phyloP scores from a whole-genome alignment of 257 asterid species.

The Ligustrum vulgare region DNA sequence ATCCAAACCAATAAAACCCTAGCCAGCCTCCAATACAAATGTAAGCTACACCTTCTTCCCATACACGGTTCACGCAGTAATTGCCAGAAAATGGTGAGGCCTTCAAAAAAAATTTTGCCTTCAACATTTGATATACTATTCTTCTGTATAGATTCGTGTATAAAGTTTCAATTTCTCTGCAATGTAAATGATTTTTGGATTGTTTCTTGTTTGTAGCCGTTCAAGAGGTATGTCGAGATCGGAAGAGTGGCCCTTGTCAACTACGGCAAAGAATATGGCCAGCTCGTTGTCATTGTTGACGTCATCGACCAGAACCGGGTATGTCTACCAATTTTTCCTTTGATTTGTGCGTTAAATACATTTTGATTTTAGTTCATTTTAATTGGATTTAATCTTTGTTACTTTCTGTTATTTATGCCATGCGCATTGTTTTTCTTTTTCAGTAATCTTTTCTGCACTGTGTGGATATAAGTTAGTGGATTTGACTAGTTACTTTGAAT shows the following conservation, averaged over 20 bases:
- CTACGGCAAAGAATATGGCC: slow-evolving; percentile 89
- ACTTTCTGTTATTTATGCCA: not conserved
- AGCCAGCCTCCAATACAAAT: not conserved
- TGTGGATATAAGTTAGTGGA: not conserved
- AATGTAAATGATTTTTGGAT: not conserved
- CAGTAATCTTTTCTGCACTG: not conserved
- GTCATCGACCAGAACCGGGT: slow-evolving; percentile 91
- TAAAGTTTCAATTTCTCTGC: not conserved
- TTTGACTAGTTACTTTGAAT: not conserved
- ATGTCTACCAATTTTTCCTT: not conserved
- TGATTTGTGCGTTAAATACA: not conserved
- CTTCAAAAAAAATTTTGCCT: not conserved
- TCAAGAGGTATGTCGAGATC: slow-evolving; percentile 94
- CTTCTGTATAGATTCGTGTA: not conserved
- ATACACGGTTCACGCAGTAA: not conserved
- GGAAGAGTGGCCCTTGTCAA: slow-evolving; percentile 91
- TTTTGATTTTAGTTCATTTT: not conserved
- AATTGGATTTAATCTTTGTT: not conserved
- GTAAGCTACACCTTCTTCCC: not conserved
- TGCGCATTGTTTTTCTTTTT: not conserved
- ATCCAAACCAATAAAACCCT: not conserved
- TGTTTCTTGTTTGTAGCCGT: slow-evolving; percentile 48
- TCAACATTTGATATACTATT: not conserved
- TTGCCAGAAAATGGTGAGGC: slow-evolving; percentile 30
- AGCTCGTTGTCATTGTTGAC: slow-evolving; percentile 86